Evolutionary conservation across 176 grass and related monocot genomes (phyloP).

Genomic region (Puya raimondii): DNA sequence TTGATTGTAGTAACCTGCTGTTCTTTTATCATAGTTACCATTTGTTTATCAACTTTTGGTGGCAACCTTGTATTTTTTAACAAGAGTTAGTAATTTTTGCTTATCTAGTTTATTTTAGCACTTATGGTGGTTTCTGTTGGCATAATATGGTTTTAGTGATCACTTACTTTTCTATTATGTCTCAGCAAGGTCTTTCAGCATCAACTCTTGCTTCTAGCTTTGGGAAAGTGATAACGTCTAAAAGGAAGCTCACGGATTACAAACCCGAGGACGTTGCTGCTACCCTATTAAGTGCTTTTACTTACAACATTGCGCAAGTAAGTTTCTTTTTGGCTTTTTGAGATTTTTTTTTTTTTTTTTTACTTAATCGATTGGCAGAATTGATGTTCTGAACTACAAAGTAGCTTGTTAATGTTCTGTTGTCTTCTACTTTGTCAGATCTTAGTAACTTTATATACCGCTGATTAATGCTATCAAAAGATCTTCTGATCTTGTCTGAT

Average conservation of each 20-base stretch:
- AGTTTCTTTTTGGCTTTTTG: conserved; percentile 10
- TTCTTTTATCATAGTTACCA: too few species aligned
- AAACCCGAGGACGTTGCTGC: conserved; percentile 78
- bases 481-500: too few species aligned
- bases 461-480: too few species aligned
- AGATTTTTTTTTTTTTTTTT: conserved; percentile 22
- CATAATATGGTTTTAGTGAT: background rate
- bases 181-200: conserved; percentile 91
- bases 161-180: conserved; percentile 26
- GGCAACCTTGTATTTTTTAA: too few species aligned
- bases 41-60: too few species aligned
- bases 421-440: too few species aligned
- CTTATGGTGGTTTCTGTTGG: background rate
- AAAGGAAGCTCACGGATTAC: conserved; percentile 72
- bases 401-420: too few species aligned
- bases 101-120: background rate
- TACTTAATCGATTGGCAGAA: background rate
- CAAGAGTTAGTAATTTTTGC: too few species aligned
- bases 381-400: too few species aligned
- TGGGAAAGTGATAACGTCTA: conserved; percentile 92
- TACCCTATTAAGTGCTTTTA: conserved; percentile 90
- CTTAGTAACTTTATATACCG: too few species aligned
- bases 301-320: conserved; percentile 97
- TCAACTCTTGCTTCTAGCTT: conserved; percentile 98
- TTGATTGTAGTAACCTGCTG: background rate